Evolutionary conservation across 352 stramenopile species (phyloP).

Genomic region (Phytophthora idaei): DNA sequence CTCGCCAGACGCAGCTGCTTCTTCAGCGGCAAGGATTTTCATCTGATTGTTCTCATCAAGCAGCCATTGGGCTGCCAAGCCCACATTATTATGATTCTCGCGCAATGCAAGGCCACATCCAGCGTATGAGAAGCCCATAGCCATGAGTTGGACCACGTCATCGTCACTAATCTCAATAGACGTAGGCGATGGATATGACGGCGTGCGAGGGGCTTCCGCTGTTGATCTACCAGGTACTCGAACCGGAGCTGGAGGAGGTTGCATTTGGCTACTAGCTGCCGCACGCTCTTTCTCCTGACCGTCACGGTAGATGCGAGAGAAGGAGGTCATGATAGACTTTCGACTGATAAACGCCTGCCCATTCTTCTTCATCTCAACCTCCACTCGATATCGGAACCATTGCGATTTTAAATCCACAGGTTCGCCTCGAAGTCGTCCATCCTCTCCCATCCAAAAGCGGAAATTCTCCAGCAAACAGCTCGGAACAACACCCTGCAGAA

Average conservation of each 20-base stretch:
- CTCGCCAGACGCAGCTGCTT: slow-evolving; percentile 54
- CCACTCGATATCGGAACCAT: slow-evolving; percentile 88
- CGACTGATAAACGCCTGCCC: slow-evolving; percentile 58
- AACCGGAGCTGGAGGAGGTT: slow-evolving; percentile 54
- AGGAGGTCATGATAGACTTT: slow-evolving; percentile 72
- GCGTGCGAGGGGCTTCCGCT: slow-evolving; percentile 11
- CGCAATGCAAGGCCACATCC: slow-evolving; percentile 72
- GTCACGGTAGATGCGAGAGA: slow-evolving; percentile 57
- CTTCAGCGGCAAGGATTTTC: slow-evolving; percentile 69
- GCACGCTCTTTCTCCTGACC: slow-evolving; percentile 26
- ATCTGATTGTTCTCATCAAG: slow-evolving; percentile 80
- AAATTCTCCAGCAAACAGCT: slow-evolving; percentile 96
- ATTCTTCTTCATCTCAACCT: slow-evolving; percentile 62
- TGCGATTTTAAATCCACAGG: slow-evolving; percentile 86
- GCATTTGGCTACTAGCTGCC: slow-evolving; percentile 27
- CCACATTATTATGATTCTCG: slow-evolving; percentile 69
- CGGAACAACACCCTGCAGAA: slow-evolving; percentile 95
- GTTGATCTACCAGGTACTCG: slow-evolving; percentile 7
- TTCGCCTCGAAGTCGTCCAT: slow-evolving; percentile 95
- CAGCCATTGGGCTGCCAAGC: slow-evolving; percentile 83
- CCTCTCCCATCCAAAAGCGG: slow-evolving; percentile 96
- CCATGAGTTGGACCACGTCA: slow-evolving; percentile 89
- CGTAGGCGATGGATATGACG: slow-evolving; percentile 11
- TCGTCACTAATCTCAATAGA: slow-evolving; percentile 65
- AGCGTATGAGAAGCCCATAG: slow-evolving; percentile 90